Percentiles rank a stretch among this genome's conserved stretches.
These are phyloP conservation scores for Fabrea salina DNA, from an alignment of 169 alveolate genomes.

Conservation along the genomic window DNA sequence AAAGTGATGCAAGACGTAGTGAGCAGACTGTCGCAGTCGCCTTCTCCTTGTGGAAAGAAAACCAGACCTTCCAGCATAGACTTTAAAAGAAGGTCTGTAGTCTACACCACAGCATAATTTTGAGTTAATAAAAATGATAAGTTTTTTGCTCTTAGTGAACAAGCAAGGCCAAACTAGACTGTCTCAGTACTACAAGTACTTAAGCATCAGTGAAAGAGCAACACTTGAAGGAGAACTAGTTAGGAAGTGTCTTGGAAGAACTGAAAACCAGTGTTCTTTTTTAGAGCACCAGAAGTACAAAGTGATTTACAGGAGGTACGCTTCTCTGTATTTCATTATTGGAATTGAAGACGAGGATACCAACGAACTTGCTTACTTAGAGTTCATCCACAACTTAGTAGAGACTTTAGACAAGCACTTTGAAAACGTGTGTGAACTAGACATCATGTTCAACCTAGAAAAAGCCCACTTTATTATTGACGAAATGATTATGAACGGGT, in stretches of 20 bases:
- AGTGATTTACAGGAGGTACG: conserved; percentile 95
- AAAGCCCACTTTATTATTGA: conserved; percentile 97
- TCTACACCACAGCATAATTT: background rate
- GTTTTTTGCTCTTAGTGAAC: conserved; percentile 96
- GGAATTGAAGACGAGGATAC: conserved; percentile 85
- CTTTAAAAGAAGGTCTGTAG: too few relatives aligned
- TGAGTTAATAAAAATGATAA: conserved; percentile 83
- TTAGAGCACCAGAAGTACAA: conserved; percentile 94
- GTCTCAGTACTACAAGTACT: conserved; percentile 86
- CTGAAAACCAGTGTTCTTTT: conserved; percentile 95
- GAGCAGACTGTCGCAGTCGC: background rate
- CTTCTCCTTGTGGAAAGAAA: too few relatives aligned
- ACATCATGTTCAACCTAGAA: conserved; percentile 96
- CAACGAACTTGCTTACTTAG: conserved; percentile 95
- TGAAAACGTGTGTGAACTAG: conserved; percentile 95
- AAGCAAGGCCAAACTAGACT: conserved; percentile 98
- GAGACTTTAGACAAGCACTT: conserved; percentile 97
- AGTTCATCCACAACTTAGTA: conserved; percentile 96
- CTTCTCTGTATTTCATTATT: conserved; percentile 94
- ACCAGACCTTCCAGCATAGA: too few relatives aligned
- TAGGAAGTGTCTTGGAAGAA: conserved; percentile 95
- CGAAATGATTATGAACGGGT: conserved; percentile 95
- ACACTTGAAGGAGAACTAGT: conserved; percentile 97
- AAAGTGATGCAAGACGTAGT: background rate
- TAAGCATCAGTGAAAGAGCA: conserved; percentile 90